A percentile compares a stretch with the other conserved stretches of the same genome.
phyloP scores from a whole-genome alignment of 1,139 yeast species.

The Debaryomyces robertsiae region DNA sequence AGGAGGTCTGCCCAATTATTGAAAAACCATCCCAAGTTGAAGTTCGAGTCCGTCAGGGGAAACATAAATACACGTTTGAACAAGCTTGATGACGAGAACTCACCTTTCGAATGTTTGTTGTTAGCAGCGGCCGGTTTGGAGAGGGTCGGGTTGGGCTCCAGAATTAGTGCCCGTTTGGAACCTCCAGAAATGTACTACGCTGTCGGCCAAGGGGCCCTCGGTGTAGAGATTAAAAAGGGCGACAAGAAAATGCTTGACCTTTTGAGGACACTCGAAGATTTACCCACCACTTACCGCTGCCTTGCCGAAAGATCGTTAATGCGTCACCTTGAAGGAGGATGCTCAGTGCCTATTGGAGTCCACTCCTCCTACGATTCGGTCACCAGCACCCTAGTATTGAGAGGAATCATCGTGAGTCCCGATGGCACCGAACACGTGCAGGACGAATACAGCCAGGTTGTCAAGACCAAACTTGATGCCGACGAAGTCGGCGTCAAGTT shows the following conservation, averaged over 20 bases:
- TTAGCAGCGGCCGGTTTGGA: slow-evolving; percentile 91
- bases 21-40: slow-evolving; percentile 44
- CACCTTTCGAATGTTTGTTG: slow-evolving; percentile 72
- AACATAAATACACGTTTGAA: slow-evolving; percentile 78
- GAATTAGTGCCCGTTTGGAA: slow-evolving; percentile 72
- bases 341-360: slow-evolving; percentile 96
- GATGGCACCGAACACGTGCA: slow-evolving; percentile 77
- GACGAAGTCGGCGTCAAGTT: slow-evolving; percentile 67
- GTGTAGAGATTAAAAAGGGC: slow-evolving; percentile 78
- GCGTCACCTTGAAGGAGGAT: slow-evolving; percentile 93
- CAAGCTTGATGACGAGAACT: slow-evolving; percentile 73
- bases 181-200: slow-evolving; percentile 93
- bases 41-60: slow-evolving; percentile 81
- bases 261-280: slow-evolving; percentile 65
- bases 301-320: slow-evolving; percentile 87
- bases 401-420: slow-evolving; percentile 80
- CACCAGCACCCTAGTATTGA: slow-evolving; percentile 49
- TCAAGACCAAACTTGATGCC: slow-evolving; percentile 58
- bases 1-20: slow-evolving; percentile 77
- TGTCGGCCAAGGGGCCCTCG: slow-evolving; percentile 97
- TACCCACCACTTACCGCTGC: slow-evolving; percentile 72
- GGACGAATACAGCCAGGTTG: slow-evolving; percentile 42
- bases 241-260: slow-evolving; percentile 62
- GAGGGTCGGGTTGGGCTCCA: slow-evolving; percentile 66
- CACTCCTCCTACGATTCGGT: slow-evolving; percentile 55